Evolutionary conservation across 202 grass and related monocot species (phyloP), one percentile per base, ranked within the genome.

Genomic region (Brachypodium distachyon): DNA sequence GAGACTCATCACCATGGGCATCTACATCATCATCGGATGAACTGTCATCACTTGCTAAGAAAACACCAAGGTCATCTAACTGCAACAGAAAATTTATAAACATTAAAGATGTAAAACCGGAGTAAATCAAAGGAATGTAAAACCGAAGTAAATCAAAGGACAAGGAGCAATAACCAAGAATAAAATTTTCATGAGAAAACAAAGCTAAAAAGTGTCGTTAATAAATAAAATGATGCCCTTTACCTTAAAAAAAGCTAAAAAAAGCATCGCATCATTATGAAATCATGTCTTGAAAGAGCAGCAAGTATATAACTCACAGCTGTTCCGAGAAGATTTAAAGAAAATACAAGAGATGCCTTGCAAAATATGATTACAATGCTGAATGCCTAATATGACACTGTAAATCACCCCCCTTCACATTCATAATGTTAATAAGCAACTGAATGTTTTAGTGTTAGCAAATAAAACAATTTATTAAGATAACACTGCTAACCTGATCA

Each of bases 21-120:
- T 80, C 62, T 14, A 70, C 61, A 82, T 89, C 90, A 49, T 87
- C 67, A 43, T 92, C 84, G 54, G 90, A 85, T 60, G 73, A 89
- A 73, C 82, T 80, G 44, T 83, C 86, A 76, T 88, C 88, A 77
- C 81, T 86, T 22, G 88, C 84, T 81, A 97, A 83, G 82, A 82
- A 97, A 54, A 87, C 39, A 60, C 43, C 66, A 79, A 90, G 75
- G 40, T 90, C 91, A 77, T 97, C 94, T 6, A 96, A 81, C 91
- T 97, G 65, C 61, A 89, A 46, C 1, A 67, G 43, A 21, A 73
- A 59, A 57, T 29, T 7, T 25, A 0, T 53, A 65, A 1, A 4
- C 25, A 34, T 21, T 83, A 33, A 31, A 67, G 46, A 48, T 61
- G 38, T 49, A 37, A 64, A 71, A 60, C n/a, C 67, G 75, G n/a